phyloP scores from a whole-genome alignment of 23 red algal genomes.

The Gracilaria domingensis region DNA sequence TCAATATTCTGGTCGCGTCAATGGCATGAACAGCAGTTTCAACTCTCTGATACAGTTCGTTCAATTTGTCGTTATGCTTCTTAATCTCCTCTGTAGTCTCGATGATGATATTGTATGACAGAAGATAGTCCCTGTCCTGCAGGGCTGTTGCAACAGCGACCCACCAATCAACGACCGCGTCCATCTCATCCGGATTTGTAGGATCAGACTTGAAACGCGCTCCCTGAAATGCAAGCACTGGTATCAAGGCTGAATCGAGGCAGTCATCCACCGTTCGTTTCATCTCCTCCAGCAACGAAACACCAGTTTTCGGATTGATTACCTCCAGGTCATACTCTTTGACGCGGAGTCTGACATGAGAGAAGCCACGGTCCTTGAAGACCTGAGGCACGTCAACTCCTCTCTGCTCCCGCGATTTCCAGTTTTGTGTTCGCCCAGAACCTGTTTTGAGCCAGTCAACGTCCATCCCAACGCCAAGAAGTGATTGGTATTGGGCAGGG shows the following conservation, averaged over 20 bases:
- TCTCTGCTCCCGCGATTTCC: slow-evolving; percentile 5
- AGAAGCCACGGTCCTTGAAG: slow-evolving; percentile 14
- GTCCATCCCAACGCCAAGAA: slow-evolving; percentile 28
- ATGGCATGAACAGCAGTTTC: slow-evolving; percentile 18
- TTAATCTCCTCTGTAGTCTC: slow-evolving; percentile 21
- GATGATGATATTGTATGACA: slow-evolving; percentile 28
- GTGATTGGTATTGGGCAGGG: slow-evolving; percentile 2
- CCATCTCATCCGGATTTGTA: slow-evolving; percentile 4
- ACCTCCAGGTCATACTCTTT: slow-evolving; percentile 1
- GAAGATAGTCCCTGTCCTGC: slow-evolving; percentile 19
- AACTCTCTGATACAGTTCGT: slow-evolving; percentile 14
- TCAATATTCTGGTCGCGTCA: slow-evolving; percentile 12
- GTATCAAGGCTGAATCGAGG: neutral
- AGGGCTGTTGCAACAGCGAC: neutral
- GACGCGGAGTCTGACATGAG: slow-evolving; percentile 23
- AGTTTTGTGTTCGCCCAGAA: neutral
- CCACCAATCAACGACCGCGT: slow-evolving; percentile 20
- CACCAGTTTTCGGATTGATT: slow-evolving; percentile 4
- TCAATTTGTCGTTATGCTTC: slow-evolving; percentile 14
- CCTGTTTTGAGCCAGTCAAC: slow-evolving; percentile 19
- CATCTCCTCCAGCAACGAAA: slow-evolving; percentile 23
- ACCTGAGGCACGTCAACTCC: slow-evolving; percentile 5
- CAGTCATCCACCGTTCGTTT: slow-evolving; percentile 6
- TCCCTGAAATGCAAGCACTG: slow-evolving; percentile 16
- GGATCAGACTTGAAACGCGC: slow-evolving; percentile 10